Conservation (phyloP, 2,329 filamentous ascomycete genomes). For the Sporothrix inflata region DNA sequence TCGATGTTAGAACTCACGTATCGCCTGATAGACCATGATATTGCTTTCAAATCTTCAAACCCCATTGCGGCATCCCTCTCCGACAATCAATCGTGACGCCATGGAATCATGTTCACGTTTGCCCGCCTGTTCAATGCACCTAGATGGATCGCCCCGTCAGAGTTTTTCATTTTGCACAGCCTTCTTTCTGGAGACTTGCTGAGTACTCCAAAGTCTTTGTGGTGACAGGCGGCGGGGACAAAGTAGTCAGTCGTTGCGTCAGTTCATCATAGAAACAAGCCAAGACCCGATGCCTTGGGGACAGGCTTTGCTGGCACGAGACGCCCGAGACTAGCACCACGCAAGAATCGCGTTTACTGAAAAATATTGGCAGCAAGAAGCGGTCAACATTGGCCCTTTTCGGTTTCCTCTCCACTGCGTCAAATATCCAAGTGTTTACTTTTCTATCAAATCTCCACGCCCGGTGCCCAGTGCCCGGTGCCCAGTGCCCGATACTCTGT, state of each 20-base stretch:
- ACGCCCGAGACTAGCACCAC: conserved; percentile 10
- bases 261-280: not conserved
- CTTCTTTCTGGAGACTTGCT: conserved; percentile 12
- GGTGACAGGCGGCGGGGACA: not conserved
- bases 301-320: not conserved
- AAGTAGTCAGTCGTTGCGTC: not conserved
- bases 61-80: not conserved
- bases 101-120: not conserved
- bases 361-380: not conserved
- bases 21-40: not conserved
- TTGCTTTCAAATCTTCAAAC: not conserved
- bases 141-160: not conserved
- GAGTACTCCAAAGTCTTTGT: not conserved
- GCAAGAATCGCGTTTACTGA: not conserved
- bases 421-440: too few relatives aligned
- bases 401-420: not conserved
- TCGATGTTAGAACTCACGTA: not conserved
- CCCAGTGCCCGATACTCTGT: not conserved
- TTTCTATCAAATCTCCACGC: not conserved
- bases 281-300: not conserved
- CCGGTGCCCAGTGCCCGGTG: not conserved
- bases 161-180: not conserved
- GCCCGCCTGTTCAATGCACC: not conserved
- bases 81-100: not conserved
- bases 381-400: not conserved